Conservation (phyloP, 116 monocot species). For the Dioscorea cayenensis region DNA sequence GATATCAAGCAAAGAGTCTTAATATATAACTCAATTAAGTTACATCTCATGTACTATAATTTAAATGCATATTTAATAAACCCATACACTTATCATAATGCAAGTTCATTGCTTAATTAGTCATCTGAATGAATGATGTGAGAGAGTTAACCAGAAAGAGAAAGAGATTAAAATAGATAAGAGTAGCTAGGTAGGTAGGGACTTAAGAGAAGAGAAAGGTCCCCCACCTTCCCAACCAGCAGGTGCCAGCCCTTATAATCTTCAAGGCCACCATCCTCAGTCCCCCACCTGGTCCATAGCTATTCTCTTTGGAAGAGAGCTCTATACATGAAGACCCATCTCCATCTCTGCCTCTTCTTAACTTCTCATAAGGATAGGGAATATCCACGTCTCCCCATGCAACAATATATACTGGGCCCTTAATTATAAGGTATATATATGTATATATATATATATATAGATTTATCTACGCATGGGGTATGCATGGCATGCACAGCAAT, state of each 20-base stretch:
- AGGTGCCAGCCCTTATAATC: neutral
- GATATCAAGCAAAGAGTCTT: no score
- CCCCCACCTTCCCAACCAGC: neutral
- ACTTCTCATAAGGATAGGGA: neutral
- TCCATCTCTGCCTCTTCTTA: no score
- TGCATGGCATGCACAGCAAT: neutral
- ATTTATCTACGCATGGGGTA: no score
- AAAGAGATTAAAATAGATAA: neutral
- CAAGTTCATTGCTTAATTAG: no score
- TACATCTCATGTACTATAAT: no score
- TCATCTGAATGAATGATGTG: no score
- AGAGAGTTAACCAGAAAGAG: neutral
- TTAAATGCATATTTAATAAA: no score
- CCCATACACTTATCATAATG: no score
- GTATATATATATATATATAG: neutral
- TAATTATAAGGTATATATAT: neutral
- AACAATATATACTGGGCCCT: neutral
- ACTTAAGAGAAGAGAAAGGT: neutral
- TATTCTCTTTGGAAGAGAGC: neutral
- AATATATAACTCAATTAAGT: no score
- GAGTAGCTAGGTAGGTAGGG: neutral
- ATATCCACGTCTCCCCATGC: neutral
- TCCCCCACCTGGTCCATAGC: conserved; percentile 1
- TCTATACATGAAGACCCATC: no score
- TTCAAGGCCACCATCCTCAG: neutral